These are phyloP conservation scores for Oryza australiensis DNA, from an alignment of 176 grass and related monocot species.

Conservation along the genomic window DNA sequence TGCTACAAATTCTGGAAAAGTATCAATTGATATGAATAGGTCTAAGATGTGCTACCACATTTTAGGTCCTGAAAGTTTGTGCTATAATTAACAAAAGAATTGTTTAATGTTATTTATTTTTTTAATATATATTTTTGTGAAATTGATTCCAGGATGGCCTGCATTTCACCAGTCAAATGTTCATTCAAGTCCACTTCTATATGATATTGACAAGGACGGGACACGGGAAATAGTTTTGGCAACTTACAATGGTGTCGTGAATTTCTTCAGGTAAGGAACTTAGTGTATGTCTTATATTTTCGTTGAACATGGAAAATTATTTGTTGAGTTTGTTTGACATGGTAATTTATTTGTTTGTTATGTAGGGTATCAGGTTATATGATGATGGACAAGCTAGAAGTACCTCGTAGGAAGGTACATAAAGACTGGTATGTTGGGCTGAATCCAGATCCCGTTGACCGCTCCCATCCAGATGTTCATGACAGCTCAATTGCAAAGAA, in stretches of 20 bases:
- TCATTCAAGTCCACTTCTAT: constrained; percentile 88
- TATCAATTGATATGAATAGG: background rate
- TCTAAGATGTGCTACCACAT: constrained; percentile 5
- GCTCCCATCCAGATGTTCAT: constrained; percentile 90
- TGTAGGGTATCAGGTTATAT: constrained; percentile 88
- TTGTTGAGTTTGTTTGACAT: background rate
- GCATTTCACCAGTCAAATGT: constrained; percentile 95
- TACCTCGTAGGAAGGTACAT: constrained; percentile 85
- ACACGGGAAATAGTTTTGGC: constrained; percentile 83
- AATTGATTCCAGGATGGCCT: constrained; percentile 67
- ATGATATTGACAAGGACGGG: constrained; percentile 91
- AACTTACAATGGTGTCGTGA: constrained; percentile 91
- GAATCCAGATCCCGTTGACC: constrained; percentile 74
- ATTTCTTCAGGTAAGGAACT: constrained; percentile 82
- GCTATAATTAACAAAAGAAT: background rate
- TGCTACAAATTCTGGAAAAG: constrained; percentile 18
- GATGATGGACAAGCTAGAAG: constrained; percentile 97
- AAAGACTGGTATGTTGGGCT: constrained; percentile 97
- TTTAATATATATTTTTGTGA: constrained; percentile 20
- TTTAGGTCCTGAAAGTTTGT: constrained; percentile 26
- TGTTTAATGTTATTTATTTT: constrained; percentile 8
- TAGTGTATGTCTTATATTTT: background rate
- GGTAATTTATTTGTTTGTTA: constrained; percentile 42
- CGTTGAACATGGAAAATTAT: constrained; percentile 27
- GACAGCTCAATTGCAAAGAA: constrained; percentile 68